Conservation (phyloP, 208 protist species). For the Trypanosoma conorhini region DNA sequence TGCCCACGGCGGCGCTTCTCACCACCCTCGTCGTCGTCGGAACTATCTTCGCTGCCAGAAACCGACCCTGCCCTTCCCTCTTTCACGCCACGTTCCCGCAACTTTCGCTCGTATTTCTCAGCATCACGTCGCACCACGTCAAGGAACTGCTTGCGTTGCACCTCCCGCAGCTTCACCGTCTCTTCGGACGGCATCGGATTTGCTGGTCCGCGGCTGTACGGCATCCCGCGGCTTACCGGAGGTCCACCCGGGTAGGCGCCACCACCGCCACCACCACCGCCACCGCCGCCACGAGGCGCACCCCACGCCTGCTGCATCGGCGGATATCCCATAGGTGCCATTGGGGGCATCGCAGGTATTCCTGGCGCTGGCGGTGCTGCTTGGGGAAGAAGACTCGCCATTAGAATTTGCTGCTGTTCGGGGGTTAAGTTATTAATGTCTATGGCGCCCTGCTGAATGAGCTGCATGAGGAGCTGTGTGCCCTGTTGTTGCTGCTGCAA, state of each 20-base stretch:
- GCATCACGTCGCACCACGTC: constrained; percentile 73
- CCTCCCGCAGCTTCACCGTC: constrained; percentile 71
- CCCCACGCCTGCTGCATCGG: constrained; percentile 28
- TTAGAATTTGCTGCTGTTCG: constrained; percentile 51
- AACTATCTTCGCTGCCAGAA: constrained; percentile 33
- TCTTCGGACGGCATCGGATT: constrained; percentile 68
- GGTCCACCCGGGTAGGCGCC: constrained; percentile 2
- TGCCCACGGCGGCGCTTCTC: constrained; percentile 2
- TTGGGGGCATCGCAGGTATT: constrained; percentile 17
- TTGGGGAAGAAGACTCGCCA: constrained; percentile 29
- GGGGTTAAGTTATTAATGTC: constrained; percentile 60
- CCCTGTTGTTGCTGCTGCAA: constrained; percentile 51
- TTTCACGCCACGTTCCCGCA: constrained; percentile 41
- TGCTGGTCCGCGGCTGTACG: constrained; percentile 29
- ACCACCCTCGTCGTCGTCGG: constrained; percentile 22
- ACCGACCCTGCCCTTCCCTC: constrained; percentile 18
- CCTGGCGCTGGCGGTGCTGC: constrained; percentile 2
- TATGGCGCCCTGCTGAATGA: constrained; percentile 71
- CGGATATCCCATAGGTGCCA: constrained; percentile 24
- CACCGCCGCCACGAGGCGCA: constrained; percentile 17
- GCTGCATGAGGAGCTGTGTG: constrained; percentile 62
- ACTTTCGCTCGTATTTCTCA: constrained; percentile 74
- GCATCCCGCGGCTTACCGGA: neutral
- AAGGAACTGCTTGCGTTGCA: constrained; percentile 82
- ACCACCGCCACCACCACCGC: constrained; percentile 6